These are phyloP conservation scores for Ceratocystis harringtonii DNA, from an alignment of 2,329 filamentous ascomycete genomes.

Conservation along the genomic window DNA sequence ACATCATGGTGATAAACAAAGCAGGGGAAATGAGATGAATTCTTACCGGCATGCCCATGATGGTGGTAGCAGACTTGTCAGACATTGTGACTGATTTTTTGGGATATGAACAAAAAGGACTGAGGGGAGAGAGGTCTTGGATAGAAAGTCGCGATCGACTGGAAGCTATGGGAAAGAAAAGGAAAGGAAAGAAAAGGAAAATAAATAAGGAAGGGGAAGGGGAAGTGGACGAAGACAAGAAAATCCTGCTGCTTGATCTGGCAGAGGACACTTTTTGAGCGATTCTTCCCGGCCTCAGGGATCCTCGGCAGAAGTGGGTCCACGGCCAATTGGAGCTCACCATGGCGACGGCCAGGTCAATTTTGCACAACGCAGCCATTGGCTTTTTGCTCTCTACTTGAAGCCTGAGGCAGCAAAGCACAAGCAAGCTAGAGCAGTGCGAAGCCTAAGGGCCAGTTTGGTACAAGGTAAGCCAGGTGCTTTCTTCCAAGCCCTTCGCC, in stretches of 20 bases:
- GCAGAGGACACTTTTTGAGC: conserved; percentile 13
- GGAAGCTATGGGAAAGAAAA: conserved; percentile 13
- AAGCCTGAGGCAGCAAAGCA: conserved; percentile 1
- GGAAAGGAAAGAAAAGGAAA: conserved; percentile 12
- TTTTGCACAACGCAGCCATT: conserved; percentile 5
- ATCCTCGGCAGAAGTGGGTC: conserved; percentile 15
- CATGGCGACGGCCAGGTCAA: conserved; percentile 6
- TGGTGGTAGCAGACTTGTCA: conserved; percentile 16
- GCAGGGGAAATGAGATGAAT: not conserved
- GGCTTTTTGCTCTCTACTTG: not conserved
- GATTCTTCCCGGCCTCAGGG: conserved; percentile 16
- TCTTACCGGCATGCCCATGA: conserved; percentile 18
- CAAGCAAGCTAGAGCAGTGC: not conserved
- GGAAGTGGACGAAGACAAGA: conserved; percentile 8
- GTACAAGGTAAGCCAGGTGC: not conserved
- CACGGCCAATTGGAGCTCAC: conserved; percentile 13
- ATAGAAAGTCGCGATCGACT: conserved; percentile 17
- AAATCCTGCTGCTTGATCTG: conserved; percentile 11
- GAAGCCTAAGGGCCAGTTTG: not conserved
- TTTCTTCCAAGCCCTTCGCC: not conserved
- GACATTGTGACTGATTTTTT: conserved; percentile 17
- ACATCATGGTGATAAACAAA: not conserved
- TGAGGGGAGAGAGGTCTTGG: conserved; percentile 17
- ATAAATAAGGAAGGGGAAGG: conserved; percentile 9
- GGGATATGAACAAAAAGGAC: conserved; percentile 13